Conservation (phyloP, 2,329 filamentous ascomycete genomes). For the Talaromyces islandicus region DNA sequence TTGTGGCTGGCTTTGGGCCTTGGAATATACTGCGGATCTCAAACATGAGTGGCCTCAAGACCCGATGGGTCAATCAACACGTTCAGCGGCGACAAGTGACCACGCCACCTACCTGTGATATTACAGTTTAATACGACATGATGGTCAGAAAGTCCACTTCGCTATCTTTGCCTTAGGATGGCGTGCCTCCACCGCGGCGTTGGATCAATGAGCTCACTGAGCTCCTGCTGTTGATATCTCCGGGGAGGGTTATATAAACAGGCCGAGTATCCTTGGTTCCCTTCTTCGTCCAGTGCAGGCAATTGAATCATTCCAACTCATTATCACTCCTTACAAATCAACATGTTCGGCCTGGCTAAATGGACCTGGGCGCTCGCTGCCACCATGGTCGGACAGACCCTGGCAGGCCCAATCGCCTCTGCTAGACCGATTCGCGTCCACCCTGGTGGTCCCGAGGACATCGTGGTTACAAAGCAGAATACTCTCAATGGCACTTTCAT, state of each 20-base stretch:
- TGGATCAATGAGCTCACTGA: background rate
- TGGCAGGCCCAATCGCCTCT: background rate
- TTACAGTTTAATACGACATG: background rate
- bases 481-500: background rate
- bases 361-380: constrained; percentile 6
- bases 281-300: background rate
- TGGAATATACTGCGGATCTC: background rate
- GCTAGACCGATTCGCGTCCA: background rate
- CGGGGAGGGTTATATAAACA: background rate
- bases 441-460: background rate
- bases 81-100: background rate
- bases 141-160: background rate
- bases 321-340: background rate
- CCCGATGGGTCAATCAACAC: background rate
- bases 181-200: background rate
- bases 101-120: background rate
- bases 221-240: background rate
- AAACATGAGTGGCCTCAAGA: background rate
- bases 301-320: background rate
- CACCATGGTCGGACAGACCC: constrained; percentile 2
- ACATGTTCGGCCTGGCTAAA: constrained; percentile 4
- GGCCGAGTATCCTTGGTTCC: background rate
- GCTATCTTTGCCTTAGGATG: background rate
- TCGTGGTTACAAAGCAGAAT: background rate
- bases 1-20: background rate